Evolutionary conservation across 202 grass and related monocot species (phyloP).

Genomic region (Setaria viridis): DNA sequence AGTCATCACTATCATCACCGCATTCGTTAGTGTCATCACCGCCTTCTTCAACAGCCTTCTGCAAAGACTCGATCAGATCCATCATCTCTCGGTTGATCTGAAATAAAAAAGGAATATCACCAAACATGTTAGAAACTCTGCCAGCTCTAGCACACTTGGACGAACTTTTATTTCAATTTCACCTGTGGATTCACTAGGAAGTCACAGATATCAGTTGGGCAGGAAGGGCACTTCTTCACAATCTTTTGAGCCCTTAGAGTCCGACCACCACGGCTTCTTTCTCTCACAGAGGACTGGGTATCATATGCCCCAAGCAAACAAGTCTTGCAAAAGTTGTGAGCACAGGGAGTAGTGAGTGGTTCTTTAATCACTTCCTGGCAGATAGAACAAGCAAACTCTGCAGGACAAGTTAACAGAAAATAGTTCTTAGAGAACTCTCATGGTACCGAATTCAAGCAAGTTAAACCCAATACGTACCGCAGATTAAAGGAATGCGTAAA

Average conservation of each 20-base stretch:
- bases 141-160: background rate
- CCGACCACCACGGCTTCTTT: slow-evolving; percentile 70
- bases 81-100: slow-evolving; percentile 91
- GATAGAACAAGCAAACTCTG: slow-evolving; percentile 81
- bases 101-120: slow-evolving; percentile 10
- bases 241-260: slow-evolving; percentile 79
- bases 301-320: slow-evolving; percentile 72
- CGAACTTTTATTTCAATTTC: background rate
- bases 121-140: background rate
- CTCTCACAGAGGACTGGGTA: slow-evolving; percentile 63
- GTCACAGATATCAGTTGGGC: slow-evolving; percentile 81
- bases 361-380: slow-evolving; percentile 66
- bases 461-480: background rate
- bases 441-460: background rate
- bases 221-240: slow-evolving; percentile 78
- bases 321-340: slow-evolving; percentile 84
- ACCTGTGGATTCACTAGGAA: slow-evolving; percentile 86
- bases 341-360: slow-evolving; percentile 86
- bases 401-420: slow-evolving; percentile 26
- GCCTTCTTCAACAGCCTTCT: slow-evolving; percentile 54
- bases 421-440: background rate
- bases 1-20: slow-evolving; percentile 1
- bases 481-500: background rate
- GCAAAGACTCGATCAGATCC: slow-evolving; percentile 64
- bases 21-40: slow-evolving; percentile 7